Percentiles rank a stretch among this genome's conserved stretches.
These are phyloP conservation scores for Pleurotus cornucopiae DNA, from an alignment of 768 basidiomycete species.

Conservation along the genomic window DNA sequence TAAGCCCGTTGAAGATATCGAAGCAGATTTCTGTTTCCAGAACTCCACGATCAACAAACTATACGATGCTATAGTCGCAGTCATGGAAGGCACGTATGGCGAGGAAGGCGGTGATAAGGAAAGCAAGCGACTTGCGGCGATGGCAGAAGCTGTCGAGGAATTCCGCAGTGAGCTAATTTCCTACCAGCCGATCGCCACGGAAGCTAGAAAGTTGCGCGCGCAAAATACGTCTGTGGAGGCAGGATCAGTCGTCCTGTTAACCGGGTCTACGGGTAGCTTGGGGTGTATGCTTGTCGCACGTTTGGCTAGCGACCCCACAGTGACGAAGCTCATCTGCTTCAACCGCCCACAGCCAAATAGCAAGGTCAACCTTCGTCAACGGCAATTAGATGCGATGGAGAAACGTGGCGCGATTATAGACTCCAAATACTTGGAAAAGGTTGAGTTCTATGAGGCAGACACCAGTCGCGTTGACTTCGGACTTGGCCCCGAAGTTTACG, in stretches of 20 bases:
- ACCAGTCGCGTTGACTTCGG: conserved; percentile 21
- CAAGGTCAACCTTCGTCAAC: conserved; percentile 13
- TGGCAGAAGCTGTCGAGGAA: conserved; percentile 25
- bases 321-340: conserved; percentile 26
- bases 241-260: conserved; percentile 26
- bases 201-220: not conserved
- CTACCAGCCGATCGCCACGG: conserved; percentile 8
- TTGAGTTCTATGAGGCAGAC: conserved; percentile 23
- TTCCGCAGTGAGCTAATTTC: conserved; percentile 15
- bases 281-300: conserved; percentile 28
- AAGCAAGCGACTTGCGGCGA: conserved; percentile 16
- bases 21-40: conserved; percentile 25
- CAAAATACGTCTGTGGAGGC: conserved; percentile 7
- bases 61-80: conserved; percentile 12
- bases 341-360: conserved; percentile 18
- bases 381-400: conserved; percentile 25
- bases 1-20: conserved; percentile 16
- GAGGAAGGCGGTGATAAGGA: conserved; percentile 8
- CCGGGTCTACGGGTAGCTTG: conserved; percentile 34
- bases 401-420: conserved; percentile 24
- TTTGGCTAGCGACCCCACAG: conserved; percentile 20
- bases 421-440: conserved; percentile 23
- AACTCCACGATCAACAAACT: conserved; percentile 25
- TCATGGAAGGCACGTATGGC: conserved; percentile 16
- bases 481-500: conserved; percentile 19